Percentiles rank a stretch among this genome's conserved stretches.
phyloP scores from a whole-genome alignment of 371 early-diverging fungal species.

The Apophysomyces ossiformis region DNA sequence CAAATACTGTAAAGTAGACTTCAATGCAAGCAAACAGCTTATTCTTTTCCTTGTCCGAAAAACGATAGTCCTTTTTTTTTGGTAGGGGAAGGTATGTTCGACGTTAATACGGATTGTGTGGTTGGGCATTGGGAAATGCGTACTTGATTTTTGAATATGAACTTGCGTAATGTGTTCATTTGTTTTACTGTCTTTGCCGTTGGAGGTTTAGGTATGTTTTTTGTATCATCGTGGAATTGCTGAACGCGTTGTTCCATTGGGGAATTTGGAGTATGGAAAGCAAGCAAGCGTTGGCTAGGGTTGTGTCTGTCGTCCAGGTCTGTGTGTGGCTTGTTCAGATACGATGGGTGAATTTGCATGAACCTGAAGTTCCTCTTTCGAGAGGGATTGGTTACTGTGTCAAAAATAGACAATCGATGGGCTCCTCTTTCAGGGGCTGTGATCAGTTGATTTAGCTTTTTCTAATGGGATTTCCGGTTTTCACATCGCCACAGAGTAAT shows the following conservation, averaged over 20 bases:
- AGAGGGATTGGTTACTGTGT: no score
- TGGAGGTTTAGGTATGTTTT: constrained; percentile 37
- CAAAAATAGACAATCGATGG: no score
- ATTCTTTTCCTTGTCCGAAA: constrained; percentile 46
- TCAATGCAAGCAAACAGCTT: constrained; percentile 49
- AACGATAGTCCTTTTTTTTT: constrained; percentile 32
- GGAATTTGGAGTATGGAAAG: neutral
- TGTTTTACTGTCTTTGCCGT: constrained; percentile 39
- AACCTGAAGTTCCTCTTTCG: neutral
- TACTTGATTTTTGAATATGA: constrained; percentile 42
- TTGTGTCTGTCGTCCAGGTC: no score
- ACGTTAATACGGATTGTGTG: no score
- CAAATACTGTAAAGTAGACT: constrained; percentile 42
- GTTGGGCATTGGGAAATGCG: neutral
- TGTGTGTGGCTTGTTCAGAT: constrained; percentile 4
- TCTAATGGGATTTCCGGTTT: no score
- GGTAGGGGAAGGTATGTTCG: no score
- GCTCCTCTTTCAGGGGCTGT: no score
- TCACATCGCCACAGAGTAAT: no score
- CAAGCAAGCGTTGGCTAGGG: no score
- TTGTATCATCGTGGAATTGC: constrained; percentile 45
- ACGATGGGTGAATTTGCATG: neutral
- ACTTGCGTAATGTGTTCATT: constrained; percentile 37
- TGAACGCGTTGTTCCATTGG: constrained; percentile 42
- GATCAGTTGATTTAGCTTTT: no score